Evolutionary conservation across 768 basidiomycete genomes (phyloP), one percentile per base, ranked within the genome.

Genomic region (Podaxis mareebaensis): DNA sequence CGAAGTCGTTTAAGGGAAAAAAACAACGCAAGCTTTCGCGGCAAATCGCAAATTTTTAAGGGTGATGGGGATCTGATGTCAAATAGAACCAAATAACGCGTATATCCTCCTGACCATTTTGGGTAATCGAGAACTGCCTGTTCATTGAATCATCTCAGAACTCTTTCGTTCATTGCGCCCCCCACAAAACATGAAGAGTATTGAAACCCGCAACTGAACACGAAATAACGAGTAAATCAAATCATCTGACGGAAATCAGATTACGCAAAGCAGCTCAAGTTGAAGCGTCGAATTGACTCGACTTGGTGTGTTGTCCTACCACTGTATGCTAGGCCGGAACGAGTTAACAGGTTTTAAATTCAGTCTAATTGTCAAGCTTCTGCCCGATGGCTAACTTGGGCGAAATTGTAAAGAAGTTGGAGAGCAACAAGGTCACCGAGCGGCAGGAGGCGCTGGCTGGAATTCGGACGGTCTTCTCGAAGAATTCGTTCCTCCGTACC

Each of bases 381-480:
- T 15, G 10, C 20, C 2, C 7, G 30, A 69, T 64, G 66, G 67
- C 54, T 38, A 84, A 79, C 65, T 68, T 89, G 56, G 79, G 78
- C 60, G 73, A 75, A 61, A 78, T 86, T 8, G 70, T 85, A n/a
- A 73, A 79, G 8, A 80, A 79, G 61, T 79, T 91, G 62, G 77
- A 78, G 64, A 86, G 84, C 72, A 80, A 84, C 55, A 92, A 88
- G 66, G 78, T 89, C 68, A 90, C 85, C 68, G 89, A 91, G 38
- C 80, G 93, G 17, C 82, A 87, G 61, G 84, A 90, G 56, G 92
- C 85, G 15, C 71, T 92, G 15, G 62, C 77, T 7, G 68, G 78
- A 17, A 77, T 92, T 53, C 83, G 81, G 53, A 75, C 75, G 4
- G 69, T 76, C 42, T 91, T 92, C 66, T 73, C 81, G 13, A 77